Base-by-base conservation (phyloP, 495 filamentous ascomycete species). In the Penicillium odoratum region DNA sequence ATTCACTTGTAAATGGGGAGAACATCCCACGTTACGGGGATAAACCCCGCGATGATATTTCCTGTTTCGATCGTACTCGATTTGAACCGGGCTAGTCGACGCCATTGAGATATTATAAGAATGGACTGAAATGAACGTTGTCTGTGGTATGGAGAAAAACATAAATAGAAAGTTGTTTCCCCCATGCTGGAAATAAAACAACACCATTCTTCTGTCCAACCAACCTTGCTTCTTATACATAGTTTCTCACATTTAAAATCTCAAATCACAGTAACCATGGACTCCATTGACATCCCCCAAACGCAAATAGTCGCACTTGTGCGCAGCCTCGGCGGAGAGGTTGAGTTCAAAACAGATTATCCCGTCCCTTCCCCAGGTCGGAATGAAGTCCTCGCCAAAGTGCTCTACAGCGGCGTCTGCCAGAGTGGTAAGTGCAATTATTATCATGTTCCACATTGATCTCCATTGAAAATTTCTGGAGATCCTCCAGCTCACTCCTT, bases 321-420 rank as follows among this genome's bases (percentile, higher is more conserved):
- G 29, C 64, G 58, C n/a, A 56, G 68, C 18, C 69, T 80, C 5
- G 79, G 76, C 9, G 76, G 76, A 26, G 51, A 61, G 15, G 76
- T 81, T 25, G 71, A 78, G 53, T 80, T 80, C 59, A 67, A 69
- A 29, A 60, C 69, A 25, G 69, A 78, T 45, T 80, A 81, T 46
- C 77, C 79, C n/a, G 76, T 82, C 6, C 72, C 75, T 21, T 63
- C 46, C 0, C 73, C 77, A 1, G 70, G 69, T 1, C 64, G 62
- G 10, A 78, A 81, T 47, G 79, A 82, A 67, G 77, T 81, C 6
- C 62, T 81, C 7, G 79, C 78, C 33, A 75, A 81, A 56, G 70
- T 81, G 4, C 69, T 81, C 11, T 82, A 80, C 48, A 71, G 70
- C 0, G 79, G 79, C 3, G 77, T 81, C 42, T 82, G 78, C 43